These are phyloP conservation scores for Trichomonascaceae sp. DNA, from an alignment of 1,139 yeast genomes.

Conservation along the genomic window DNA sequence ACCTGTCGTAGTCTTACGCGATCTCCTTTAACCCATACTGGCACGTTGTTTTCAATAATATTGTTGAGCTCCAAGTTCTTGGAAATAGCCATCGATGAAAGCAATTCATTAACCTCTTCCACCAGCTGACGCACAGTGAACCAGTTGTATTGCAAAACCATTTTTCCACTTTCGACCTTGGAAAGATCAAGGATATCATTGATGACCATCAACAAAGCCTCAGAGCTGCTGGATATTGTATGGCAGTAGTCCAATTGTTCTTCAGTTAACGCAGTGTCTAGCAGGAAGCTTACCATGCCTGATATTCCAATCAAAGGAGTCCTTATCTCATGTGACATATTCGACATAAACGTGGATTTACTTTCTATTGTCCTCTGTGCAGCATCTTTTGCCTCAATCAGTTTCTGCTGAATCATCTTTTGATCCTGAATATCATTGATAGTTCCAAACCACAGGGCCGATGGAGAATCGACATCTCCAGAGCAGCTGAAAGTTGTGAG, in stretches of 20 bases:
- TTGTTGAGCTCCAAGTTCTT: conserved; percentile 70
- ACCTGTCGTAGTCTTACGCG: conserved; percentile 83
- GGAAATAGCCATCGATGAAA: conserved; percentile 75
- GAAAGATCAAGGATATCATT: conserved; percentile 79
- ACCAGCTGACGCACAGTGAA: conserved; percentile 70
- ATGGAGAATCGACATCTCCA: conserved; percentile 15
- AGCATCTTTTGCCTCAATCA: conserved; percentile 80
- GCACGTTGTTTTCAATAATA: conserved; percentile 69
- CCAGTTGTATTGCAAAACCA: conserved; percentile 74
- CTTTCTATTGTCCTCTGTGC: conserved; percentile 93
- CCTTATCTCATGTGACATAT: conserved; percentile 85
- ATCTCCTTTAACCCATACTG: conserved; percentile 80
- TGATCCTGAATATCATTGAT: conserved; percentile 33
- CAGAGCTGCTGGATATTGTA: conserved; percentile 72
- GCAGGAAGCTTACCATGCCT: conserved; percentile 91
- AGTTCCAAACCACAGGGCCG: conserved; percentile 32
- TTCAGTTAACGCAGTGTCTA: conserved; percentile 71
- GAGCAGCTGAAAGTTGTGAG: conserved; percentile 27
- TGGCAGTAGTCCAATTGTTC: conserved; percentile 79
- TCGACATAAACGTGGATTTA: conserved; percentile 83
- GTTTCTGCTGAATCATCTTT: conserved; percentile 45
- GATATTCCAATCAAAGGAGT: conserved; percentile 90
- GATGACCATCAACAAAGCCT: conserved; percentile 67
- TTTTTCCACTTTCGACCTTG: conserved; percentile 77
- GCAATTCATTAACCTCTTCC: conserved; percentile 71